Percentiles rank a stretch among this genome's conserved stretches.
Conservation (phyloP, 441 rosid genomes). For the Populus tomentosa region DNA sequence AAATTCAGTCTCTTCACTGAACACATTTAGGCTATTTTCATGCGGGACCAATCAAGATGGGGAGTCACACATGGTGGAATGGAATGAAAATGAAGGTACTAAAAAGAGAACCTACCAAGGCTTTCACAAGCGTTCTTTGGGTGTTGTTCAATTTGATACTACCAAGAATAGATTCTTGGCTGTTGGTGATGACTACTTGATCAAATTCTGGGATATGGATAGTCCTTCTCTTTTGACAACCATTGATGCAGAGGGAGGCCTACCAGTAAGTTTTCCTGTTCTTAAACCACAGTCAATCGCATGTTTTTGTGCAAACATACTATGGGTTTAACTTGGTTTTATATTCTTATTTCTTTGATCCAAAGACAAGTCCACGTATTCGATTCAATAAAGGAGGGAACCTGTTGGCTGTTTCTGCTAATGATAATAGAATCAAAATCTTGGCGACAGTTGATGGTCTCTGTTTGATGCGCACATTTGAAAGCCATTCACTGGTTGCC, state of each 20-base stretch:
- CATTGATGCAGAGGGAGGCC: slow-evolving; percentile 55
- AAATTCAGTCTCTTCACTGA: slow-evolving; percentile 1
- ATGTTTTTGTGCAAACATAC: background rate
- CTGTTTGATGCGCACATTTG: slow-evolving; percentile 41
- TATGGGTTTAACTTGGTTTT: background rate
- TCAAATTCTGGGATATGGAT: slow-evolving; percentile 84
- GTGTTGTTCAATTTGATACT: slow-evolving; percentile 72
- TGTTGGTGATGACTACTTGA: slow-evolving; percentile 56
- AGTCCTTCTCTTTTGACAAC: slow-evolving; percentile 35
- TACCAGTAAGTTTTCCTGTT: slow-evolving; percentile 38
- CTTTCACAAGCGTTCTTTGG: slow-evolving; percentile 47
- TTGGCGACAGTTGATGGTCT: slow-evolving; percentile 58
- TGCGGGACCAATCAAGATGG: slow-evolving; percentile 76
- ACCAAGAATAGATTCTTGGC: slow-evolving; percentile 56
- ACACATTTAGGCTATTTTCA: slow-evolving; percentile 50
- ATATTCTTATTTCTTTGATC: slow-evolving; percentile 7
- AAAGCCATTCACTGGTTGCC: slow-evolving; percentile 30
- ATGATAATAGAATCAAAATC: slow-evolving; percentile 59
- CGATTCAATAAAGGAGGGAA: slow-evolving; percentile 71
- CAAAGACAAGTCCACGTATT: slow-evolving; percentile 58
- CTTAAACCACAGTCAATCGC: slow-evolving; percentile 4
- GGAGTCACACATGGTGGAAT: slow-evolving; percentile 63
- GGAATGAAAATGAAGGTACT: slow-evolving; percentile 73
- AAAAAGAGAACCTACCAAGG: slow-evolving; percentile 61
- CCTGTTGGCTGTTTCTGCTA: slow-evolving; percentile 60